Evolutionary conservation across 2,329 filamentous ascomycete genomes (phyloP).

Genomic region (Nigrograna mackinnonii): DNA sequence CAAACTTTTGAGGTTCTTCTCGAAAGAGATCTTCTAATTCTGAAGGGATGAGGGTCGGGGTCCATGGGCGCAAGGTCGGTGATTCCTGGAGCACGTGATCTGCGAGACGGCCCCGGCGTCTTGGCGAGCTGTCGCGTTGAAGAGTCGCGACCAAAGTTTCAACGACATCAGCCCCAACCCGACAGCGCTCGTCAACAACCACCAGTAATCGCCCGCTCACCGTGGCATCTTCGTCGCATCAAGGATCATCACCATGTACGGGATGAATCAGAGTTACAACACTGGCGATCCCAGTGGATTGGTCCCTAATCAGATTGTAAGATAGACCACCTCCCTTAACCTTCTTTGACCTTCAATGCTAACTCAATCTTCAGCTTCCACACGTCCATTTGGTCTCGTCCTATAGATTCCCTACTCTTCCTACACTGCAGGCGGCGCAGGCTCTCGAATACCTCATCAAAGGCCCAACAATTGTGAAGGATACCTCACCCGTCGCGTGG

Average conservation of each 20-base stretch:
- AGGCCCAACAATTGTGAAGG: slow-evolving; percentile 83
- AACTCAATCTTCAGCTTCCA: slow-evolving; percentile 61
- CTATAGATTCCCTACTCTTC: slow-evolving; percentile 76
- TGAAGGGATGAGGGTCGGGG: no score
- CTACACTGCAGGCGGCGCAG: slow-evolving; percentile 72
- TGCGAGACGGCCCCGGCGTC: no score
- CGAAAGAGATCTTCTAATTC: no score
- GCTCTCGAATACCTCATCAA: slow-evolving; percentile 82
- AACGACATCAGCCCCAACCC: slow-evolving; percentile 19
- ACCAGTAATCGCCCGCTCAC: slow-evolving; percentile 6
- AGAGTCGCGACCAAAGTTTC: slow-evolving; percentile 17
- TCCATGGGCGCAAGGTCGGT: no score
- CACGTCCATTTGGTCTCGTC: slow-evolving; percentile 91
- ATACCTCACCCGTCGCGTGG: slow-evolving; percentile 88
- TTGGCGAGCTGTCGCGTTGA: slow-evolving; percentile 5
- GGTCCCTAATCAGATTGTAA: slow-evolving; percentile 37
- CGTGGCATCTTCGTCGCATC: slow-evolving; percentile 31
- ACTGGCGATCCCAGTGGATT: slow-evolving; percentile 36
- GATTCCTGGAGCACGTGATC: no score
- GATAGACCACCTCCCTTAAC: slow-evolving; percentile 15
- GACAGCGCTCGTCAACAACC: slow-evolving; percentile 20
- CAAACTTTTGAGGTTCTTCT: no score
- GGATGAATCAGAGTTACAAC: slow-evolving; percentile 37
- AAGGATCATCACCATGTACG: slow-evolving; percentile 28
- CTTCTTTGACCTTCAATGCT: slow-evolving; percentile 14